phyloP scores from a whole-genome alignment of 139 green algal species.

The Limnomonas spitsbergensis region DNA sequence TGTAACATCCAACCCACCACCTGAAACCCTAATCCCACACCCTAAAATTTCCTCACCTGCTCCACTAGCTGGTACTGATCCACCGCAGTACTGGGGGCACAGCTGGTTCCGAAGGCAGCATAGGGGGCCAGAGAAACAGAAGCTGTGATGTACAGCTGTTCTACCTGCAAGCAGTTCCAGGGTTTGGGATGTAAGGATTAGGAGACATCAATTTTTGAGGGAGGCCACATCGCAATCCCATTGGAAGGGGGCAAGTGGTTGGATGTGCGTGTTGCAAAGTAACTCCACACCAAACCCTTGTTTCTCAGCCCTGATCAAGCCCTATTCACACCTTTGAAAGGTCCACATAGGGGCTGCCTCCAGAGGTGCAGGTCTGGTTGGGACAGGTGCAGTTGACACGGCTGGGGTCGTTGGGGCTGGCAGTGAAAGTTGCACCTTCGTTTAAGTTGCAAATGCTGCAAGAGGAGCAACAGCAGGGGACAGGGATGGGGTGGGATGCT shows the following conservation, averaged over 20 bases:
- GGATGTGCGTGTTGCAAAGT: not conserved
- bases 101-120: no score
- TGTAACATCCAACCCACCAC: no score
- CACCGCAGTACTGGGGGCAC: no score
- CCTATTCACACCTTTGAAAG: not conserved
- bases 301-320: not conserved
- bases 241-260: not conserved
- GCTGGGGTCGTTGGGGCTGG: constrained; percentile 32
- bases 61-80: no score
- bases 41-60: no score
- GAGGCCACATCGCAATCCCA: not conserved
- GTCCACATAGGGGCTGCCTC: not conserved
- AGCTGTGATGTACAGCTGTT: no score
- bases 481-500: not conserved
- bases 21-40: no score
- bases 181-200: not conserved
- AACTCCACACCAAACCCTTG: not conserved
- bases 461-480: not conserved
- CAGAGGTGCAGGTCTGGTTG: not conserved
- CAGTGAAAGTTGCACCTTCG: constrained; percentile 18
- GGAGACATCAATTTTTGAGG: not conserved
- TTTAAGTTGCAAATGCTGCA: constrained; percentile 28
- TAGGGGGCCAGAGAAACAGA: no score
- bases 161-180: not conserved
- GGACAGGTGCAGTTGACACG: constrained; percentile 22